Evolutionary conservation across 228 moss, liverwort and hornwort species (phyloP), one percentile per base, ranked within the genome.

Genomic region (Sphagnum magellanicum): DNA sequence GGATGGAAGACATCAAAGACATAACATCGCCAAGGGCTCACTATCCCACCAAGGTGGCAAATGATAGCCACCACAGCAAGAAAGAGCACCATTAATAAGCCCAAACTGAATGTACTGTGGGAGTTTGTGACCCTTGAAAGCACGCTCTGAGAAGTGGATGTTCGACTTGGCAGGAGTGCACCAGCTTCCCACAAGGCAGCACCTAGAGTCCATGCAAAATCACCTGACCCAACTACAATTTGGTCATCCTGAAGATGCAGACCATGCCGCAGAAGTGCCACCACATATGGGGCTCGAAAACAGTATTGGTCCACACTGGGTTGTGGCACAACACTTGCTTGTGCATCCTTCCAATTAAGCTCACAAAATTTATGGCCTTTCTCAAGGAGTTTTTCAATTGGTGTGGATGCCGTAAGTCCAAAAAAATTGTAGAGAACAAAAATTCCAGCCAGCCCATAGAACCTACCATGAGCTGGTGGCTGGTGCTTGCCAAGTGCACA

Each of bases 351-450:
- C 98, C 98, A 98, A 59, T 75, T 85, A 76, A 92, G 72, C 63
- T 82, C 85, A 76, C 98, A 98, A 75, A 89, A 98, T 52, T 88
- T 77, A 68, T 91, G 90, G 13, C 91, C 98, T 67, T 89, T 92
- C 71, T 70, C 79, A 70, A 93, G 81, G 62, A 98, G 80, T 51
- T 83, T 90, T 65, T 79, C 81, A 14, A 93, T 87, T 71, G 91
- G 77, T 64, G 87, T 81, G 67, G 71, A 70, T 3, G 90, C 87
- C 60, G 87, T 85, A 60, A 98, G 89, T 71, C 93, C 98, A 86
- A 98, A 98, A 71, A 98, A 98, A 73, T 92, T 98, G 81, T 92
- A 91, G 51, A 98, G 93, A 62, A 98, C 98, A 79, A 91, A 98
- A 80, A 98, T 93, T 5, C 98, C 98, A 63, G 98, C 85, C 62